These are phyloP conservation scores for Sarcodon sp. DNA, from an alignment of 768 basidiomycete species.

Conservation along the genomic window DNA sequence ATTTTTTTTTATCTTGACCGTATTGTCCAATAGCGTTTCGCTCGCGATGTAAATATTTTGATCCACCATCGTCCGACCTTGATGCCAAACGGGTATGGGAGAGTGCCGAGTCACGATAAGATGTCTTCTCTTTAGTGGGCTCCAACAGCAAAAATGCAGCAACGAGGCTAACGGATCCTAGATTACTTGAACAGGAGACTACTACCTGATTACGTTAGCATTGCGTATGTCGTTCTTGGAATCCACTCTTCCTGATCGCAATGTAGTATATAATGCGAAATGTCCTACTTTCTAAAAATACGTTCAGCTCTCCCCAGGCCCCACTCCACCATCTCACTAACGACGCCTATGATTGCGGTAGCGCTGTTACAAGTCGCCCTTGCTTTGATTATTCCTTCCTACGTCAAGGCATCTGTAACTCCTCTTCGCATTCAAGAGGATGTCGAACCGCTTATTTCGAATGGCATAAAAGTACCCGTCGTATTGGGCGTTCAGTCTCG, in stretches of 20 bases:
- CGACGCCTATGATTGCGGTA: too few relatives aligned
- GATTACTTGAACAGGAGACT: too few relatives aligned
- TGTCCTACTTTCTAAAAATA: too few relatives aligned
- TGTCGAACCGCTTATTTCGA: conserved; percentile 5
- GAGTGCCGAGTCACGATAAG: conserved; percentile 13
- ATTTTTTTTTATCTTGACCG: conserved; percentile 1
- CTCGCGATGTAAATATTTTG: conserved; percentile 70
- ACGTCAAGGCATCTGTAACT: neutral
- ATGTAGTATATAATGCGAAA: neutral
- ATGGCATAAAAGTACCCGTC: conserved; percentile 32
- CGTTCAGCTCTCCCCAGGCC: too few relatives aligned
- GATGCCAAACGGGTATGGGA: conserved; percentile 51
- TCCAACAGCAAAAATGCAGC: too few relatives aligned
- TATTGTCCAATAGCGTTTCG: conserved; percentile 46
- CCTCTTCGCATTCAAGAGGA: conserved; percentile 1
- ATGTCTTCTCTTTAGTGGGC: too few relatives aligned
- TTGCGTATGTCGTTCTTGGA: neutral
- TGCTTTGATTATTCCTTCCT: too few relatives aligned
- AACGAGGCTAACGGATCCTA: too few relatives aligned
- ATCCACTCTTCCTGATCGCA: neutral
- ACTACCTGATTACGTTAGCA: neutral
- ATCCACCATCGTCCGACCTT: conserved; percentile 44
- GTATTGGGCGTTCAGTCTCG: conserved; percentile 52
- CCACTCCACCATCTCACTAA: too few relatives aligned
- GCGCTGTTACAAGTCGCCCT: too few relatives aligned